Evolutionary conservation across 768 basidiomycete species (phyloP).

Genomic region (Suillus plorans): DNA sequence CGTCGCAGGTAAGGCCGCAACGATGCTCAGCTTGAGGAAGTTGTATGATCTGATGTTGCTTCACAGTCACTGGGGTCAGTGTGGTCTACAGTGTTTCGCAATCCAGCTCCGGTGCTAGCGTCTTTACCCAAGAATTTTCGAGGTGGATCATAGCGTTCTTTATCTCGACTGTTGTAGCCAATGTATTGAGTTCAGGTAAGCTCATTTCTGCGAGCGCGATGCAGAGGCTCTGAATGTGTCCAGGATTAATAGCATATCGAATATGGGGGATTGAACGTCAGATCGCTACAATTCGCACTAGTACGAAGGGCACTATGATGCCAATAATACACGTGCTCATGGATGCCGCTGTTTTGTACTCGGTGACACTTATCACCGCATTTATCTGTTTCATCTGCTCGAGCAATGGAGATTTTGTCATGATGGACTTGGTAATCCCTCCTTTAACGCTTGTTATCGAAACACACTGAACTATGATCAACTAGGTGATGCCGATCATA

Average conservation of each 20-base stretch:
- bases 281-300: neutral
- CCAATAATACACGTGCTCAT: slow-evolving; percentile 3
- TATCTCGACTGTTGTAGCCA: neutral
- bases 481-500: neutral
- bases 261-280: slow-evolving; percentile 4
- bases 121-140: neutral
- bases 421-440: slow-evolving; percentile 4
- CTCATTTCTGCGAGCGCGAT: neutral
- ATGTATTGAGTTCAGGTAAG: slow-evolving; percentile 8
- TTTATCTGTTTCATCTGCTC: neutral
- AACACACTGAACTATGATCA: neutral
- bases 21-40: neutral
- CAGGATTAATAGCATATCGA: slow-evolving; percentile 2
- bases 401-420: slow-evolving; percentile 6
- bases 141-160: neutral
- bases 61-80: neutral
- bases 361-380: slow-evolving; percentile 1
- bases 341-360: slow-evolving; percentile 9
- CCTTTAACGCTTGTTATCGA: neutral
- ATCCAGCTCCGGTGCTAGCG: neutral
- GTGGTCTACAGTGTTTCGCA: neutral
- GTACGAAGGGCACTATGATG: neutral
- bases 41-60: neutral
- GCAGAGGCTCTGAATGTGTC: neutral
- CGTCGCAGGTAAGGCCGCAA: neutral